Base-by-base conservation (phyloP, 2,329 filamentous ascomycete species). In the Claviceps sp. region DNA sequence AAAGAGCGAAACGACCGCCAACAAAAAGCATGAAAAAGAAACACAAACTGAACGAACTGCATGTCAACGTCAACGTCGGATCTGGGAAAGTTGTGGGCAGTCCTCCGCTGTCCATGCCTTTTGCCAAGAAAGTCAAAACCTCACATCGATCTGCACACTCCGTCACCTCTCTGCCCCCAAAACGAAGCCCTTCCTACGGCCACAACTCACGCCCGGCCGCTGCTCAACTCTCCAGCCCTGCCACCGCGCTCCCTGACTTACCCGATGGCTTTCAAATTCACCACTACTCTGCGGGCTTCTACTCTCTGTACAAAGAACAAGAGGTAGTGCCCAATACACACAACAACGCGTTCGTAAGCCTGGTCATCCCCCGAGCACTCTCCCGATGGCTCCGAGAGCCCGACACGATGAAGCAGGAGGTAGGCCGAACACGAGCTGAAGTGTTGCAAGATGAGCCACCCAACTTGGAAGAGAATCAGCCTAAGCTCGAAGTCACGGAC, bases 21-120 rank as follows among this genome's bases (percentile, higher is more conserved):
- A 74, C 86, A 13, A 95, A 95, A 66, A 85, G 78, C 64, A 85
- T 89, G 63, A 95, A 90, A 73, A 96, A 94, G 74, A 95, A 90
- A 68, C 67, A 78, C 40, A 94, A 89, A 64, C 87, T 89, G 9
- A 70, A 68, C 30, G 81, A 82, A 44, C 66, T 83, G 36, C 78
- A 81, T 60, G 70, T 81, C 49, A 71, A 73, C 43, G 72, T 77
- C 52, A 76, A 79, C 55, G 72, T 75, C 53, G 83, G 86, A 50
- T 76, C 61, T 47, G 60, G 68, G 47, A 80, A 76, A 61, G 69
- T 74, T 51, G 56, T 61, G 50, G 57, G 62, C 18, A 71, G 67
- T 54, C 73, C 74, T 11, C 66, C 70, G 44, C 65, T 66, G 6
- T 24, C 42, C 42, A 44, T 66, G 5, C 81, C 82, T 44, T 79